phyloP scores from a whole-genome alignment of 129 eudicot genomes.

The Flaveria robusta region DNA sequence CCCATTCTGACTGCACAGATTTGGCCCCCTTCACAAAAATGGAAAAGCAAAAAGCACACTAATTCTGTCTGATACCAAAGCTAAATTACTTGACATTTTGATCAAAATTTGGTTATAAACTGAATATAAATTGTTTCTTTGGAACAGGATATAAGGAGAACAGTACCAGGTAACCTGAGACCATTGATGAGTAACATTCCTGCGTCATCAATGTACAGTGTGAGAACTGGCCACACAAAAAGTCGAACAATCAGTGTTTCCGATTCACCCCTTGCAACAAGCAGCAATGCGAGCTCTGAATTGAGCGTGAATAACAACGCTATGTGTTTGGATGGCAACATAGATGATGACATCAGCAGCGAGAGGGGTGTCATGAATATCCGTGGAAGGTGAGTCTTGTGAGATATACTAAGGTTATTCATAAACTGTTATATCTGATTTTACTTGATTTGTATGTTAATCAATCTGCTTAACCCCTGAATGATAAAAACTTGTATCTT shows the following conservation, averaged over 20 bases:
- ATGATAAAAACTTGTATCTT: constrained; percentile 23
- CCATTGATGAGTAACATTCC: constrained; percentile 96
- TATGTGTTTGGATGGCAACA: constrained; percentile 53
- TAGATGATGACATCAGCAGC: constrained; percentile 69
- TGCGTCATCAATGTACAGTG: constrained; percentile 98
- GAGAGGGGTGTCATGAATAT: constrained; percentile 40
- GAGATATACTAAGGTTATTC: constrained; percentile 9
- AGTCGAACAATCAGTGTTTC: constrained; percentile 73
- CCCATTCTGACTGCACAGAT: too few relatives aligned
- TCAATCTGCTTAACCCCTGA: constrained; percentile 28
- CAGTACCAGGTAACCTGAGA: constrained; percentile 81
- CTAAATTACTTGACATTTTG: background rate
- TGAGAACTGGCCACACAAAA: constrained; percentile 76
- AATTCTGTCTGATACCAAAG: background rate
- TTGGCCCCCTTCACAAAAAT: too few relatives aligned
- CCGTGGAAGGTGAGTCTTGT: constrained; percentile 58
- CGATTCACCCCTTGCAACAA: constrained; percentile 91
- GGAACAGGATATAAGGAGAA: constrained; percentile 83
- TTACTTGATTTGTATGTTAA: constrained; percentile 31
- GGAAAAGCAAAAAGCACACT: too few relatives aligned
- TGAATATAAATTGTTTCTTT: background rate
- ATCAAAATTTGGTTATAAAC: constrained; percentile 5
- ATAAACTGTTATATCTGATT: constrained; percentile 17
- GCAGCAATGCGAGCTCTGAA: constrained; percentile 97
- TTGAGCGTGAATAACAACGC: constrained; percentile 71